phyloP scores from a whole-genome alignment of 108 stramenopile genomes.

The Asterionellopsis glacialis region DNA sequence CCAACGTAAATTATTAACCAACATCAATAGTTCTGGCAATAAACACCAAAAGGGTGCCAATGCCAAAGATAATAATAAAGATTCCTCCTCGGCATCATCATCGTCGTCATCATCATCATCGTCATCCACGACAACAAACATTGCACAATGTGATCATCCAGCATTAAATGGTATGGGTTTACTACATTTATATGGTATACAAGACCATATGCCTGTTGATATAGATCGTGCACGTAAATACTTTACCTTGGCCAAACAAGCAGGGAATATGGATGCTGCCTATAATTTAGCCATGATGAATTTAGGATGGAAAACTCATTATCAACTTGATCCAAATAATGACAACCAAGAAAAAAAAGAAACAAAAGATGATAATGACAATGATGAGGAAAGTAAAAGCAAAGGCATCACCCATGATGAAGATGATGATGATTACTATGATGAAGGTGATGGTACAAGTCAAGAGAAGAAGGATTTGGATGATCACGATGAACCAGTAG shows the following conservation, averaged over 20 bases:
- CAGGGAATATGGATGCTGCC: constrained; percentile 64
- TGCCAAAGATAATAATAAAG: constrained; percentile 2
- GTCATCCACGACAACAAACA: too few relatives aligned
- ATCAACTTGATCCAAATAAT: not conserved
- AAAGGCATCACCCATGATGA: constrained; percentile 8
- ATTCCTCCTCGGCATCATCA: too few relatives aligned
- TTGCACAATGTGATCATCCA: constrained; percentile 49
- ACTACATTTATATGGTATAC: constrained; percentile 61
- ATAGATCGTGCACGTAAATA: constrained; percentile 46
- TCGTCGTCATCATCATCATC: too few relatives aligned
- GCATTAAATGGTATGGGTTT: constrained; percentile 79
- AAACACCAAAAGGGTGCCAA: constrained; percentile 3
- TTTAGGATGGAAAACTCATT: constrained; percentile 67
- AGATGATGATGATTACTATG: constrained; percentile 19
- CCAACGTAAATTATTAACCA: not conserved
- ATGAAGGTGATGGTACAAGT: constrained; percentile 5
- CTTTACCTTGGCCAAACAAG: constrained; percentile 65
- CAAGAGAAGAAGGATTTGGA: constrained; percentile 7
- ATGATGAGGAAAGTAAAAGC: not conserved
- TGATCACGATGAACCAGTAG: too few relatives aligned
- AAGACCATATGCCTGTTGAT: constrained; percentile 41
- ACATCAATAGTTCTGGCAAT: constrained; percentile 8
- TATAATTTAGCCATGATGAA: constrained; percentile 84
- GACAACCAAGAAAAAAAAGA: constrained; percentile 9
- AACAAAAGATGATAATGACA: not conserved